phyloP scores from a whole-genome alignment of 192 early-diverging fungal species.

The Coemansia sp. region DNA sequence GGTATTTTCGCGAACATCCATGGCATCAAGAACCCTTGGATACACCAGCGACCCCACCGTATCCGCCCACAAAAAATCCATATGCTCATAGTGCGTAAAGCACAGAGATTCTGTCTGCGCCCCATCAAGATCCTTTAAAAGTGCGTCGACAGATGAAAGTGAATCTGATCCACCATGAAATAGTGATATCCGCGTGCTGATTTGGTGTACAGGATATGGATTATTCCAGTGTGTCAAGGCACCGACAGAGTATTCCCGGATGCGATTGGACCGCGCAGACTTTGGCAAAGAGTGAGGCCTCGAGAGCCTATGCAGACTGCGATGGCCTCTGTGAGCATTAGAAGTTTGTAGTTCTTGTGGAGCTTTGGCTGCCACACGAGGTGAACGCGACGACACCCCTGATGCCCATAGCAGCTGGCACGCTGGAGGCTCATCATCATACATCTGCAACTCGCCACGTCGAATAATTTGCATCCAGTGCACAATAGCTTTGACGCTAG shows the following conservation, averaged over 20 bases:
- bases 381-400: neutral
- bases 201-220: conserved; percentile 59
- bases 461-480: conserved; percentile 97
- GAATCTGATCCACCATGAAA: conserved; percentile 90
- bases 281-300: conserved; percentile 21
- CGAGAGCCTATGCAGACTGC: conserved; percentile 12
- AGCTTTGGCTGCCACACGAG: neutral
- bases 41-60: conserved; percentile 45
- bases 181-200: conserved; percentile 81
- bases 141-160: conserved; percentile 68
- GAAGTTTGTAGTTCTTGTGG: neutral
- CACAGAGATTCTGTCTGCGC: conserved; percentile 57
- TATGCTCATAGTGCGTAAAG: conserved; percentile 78
- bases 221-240: conserved; percentile 56
- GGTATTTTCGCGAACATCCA: conserved; percentile 28
- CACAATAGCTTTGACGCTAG: conserved; percentile 88
- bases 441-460: conserved; percentile 85
- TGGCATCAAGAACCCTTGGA: conserved; percentile 36
- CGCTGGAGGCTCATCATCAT: conserved; percentile 74
- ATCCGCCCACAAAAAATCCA: conserved; percentile 60
- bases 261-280: conserved; percentile 22
- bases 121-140: conserved; percentile 56
- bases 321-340: neutral
- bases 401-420: conserved; percentile 45
- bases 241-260: conserved; percentile 68